phyloP scores from a whole-genome alignment of 139 green algal genomes.

The Closterium sp. region DNA sequence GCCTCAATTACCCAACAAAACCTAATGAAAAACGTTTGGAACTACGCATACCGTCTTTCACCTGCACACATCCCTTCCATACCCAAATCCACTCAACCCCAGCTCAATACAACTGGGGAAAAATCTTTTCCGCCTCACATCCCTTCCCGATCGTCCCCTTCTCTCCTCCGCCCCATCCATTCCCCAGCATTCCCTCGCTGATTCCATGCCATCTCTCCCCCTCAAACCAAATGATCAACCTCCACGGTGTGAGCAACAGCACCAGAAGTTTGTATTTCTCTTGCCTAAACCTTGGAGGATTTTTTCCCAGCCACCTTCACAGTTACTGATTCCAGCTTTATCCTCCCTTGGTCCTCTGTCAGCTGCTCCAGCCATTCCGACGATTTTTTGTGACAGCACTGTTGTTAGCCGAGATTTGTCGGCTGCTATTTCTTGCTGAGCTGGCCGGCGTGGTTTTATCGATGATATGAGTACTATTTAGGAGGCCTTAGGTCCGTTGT shows the following conservation, averaged over 20 bases:
- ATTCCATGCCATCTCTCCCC: not conserved
- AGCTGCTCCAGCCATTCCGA: too few relatives aligned
- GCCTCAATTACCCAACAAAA: not conserved
- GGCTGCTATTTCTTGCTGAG: not conserved
- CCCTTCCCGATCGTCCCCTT: not conserved
- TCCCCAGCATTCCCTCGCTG: not conserved
- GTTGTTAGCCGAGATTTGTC: not conserved
- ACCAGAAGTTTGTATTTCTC: too few relatives aligned
- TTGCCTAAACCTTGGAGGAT: not conserved
- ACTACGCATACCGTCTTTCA: too few relatives aligned
- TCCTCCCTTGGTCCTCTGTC: too few relatives aligned
- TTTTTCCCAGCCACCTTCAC: not conserved
- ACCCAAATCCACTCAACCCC: too few relatives aligned
- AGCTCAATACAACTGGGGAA: not conserved
- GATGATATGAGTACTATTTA: not conserved
- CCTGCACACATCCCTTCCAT: not conserved
- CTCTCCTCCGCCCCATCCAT: not conserved
- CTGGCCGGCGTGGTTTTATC: not conserved
- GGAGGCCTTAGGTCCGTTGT: not conserved
- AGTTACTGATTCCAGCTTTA: too few relatives aligned
- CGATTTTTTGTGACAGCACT: not conserved
- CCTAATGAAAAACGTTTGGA: too few relatives aligned
- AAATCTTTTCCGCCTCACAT: not conserved
- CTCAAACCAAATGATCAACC: too few relatives aligned
- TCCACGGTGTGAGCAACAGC: too few relatives aligned